Conservation (phyloP, 257 asterid species). For the Lycium barbarum region DNA sequence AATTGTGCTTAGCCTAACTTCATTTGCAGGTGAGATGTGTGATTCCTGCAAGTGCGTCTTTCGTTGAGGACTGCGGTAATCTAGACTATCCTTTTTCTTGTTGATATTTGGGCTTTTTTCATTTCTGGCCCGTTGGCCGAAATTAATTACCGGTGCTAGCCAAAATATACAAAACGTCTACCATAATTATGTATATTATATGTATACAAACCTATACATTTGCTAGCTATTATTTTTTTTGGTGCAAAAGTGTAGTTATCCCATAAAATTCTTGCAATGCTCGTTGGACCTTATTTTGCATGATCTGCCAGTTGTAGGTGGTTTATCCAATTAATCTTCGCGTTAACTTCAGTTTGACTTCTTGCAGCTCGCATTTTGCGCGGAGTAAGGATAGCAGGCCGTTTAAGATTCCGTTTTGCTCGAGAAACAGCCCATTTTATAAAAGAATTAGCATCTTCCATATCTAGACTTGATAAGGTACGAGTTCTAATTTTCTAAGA, state of each 20-base stretch:
- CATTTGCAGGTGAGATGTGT: conserved; percentile 41
- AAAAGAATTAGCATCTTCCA: conserved; percentile 35
- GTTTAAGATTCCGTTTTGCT: conserved; percentile 42
- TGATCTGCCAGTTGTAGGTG: neutral
- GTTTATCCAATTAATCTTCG: neutral
- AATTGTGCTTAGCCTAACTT: conserved; percentile 7
- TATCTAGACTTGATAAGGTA: conserved; percentile 44
- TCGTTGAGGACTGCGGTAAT: conserved; percentile 44
- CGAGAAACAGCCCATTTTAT: conserved; percentile 42
- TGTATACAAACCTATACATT: no score
- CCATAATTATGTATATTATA: no score
- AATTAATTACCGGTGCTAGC: no score
- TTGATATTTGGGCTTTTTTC: neutral
- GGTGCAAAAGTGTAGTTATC: no score
- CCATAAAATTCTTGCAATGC: neutral
- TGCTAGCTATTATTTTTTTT: no score
- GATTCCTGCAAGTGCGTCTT: conserved; percentile 44
- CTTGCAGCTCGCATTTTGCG: conserved; percentile 46
- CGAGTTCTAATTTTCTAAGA: neutral
- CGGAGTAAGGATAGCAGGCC: conserved; percentile 46
- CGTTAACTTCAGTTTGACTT: conserved; percentile 7
- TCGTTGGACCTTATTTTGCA: conserved; percentile 8
- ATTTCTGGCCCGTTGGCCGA: no score
- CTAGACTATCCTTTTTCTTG: conserved; percentile 1
- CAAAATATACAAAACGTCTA: no score